Evolutionary conservation across 495 filamentous ascomycete species (phyloP), one percentile per base, ranked within the genome.

Genomic region (Corynascus novoguineensis): DNA sequence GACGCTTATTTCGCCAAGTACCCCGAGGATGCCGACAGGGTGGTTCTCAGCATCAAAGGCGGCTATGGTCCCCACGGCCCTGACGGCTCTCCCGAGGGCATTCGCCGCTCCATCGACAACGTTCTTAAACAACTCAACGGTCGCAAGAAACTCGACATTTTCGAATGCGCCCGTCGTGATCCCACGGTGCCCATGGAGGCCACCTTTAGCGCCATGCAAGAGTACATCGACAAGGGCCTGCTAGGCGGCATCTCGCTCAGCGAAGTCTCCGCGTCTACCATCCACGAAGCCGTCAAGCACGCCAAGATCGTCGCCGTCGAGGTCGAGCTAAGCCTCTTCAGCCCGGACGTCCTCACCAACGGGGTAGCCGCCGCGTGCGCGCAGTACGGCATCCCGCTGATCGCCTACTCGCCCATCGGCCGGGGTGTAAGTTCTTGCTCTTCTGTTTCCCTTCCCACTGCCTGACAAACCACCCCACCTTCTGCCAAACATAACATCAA

Each of bases 131-230:
- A 80, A 29, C 75, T 89, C 14, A 81, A 84, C 45, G 87, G 86
- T 7, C 87, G 84, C 59, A 93, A 93, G 77, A 84, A 77, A 58
- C 71, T 96, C 54, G 90, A 96, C 70, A 80, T 93, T 51, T 96
- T 91, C 60, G 85, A 92, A 70, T 83, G 73, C 58, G 89, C 86
- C 15, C 76, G 91, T 3, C 78, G 89, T 22, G 90, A 95, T 61
- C 77, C 76, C 5, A 81, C 81, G 0, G 76, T 74, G 41, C 72
- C 74, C 6, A 59, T 79, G 52, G 72, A 73, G 34, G 71, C 69
- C 15, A 81, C 81, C 14, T 74, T 82, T 50, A 77, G 73, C 12
- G 70, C 65, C 8, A 62, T 88, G 21, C 78, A 87, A 64, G 76
- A 79, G 64, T 76, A 83, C 61, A 78, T 93, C 21, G 80, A 90